phyloP scores from a whole-genome alignment of 257 asterid species.

The Solanum bulbocastanum region DNA sequence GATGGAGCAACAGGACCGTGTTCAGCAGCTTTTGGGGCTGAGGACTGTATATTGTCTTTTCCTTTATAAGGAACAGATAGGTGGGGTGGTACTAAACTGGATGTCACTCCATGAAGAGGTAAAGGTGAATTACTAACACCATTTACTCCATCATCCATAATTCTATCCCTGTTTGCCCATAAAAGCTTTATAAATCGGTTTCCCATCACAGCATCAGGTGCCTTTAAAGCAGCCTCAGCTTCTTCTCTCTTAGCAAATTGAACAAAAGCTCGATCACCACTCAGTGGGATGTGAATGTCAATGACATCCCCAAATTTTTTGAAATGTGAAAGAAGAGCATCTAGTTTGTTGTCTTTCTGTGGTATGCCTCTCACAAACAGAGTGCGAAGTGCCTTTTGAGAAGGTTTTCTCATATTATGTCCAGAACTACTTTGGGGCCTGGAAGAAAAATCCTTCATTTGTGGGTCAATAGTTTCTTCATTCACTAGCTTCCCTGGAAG shows the following conservation, averaged over 20 bases:
- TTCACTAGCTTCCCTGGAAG: constrained; percentile 31
- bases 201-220: constrained; percentile 99
- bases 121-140: constrained; percentile 19
- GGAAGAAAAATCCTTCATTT: constrained; percentile 35
- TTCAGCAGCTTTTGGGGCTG: constrained; percentile 23
- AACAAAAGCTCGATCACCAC: constrained; percentile 72
- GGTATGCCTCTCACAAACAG: constrained; percentile 80
- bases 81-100: constrained; percentile 19
- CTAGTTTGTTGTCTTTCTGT: constrained; percentile 73
- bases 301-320: constrained; percentile 81
- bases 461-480: constrained; percentile 30
- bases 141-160: constrained; percentile 48
- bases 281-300: constrained; percentile 65
- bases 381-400: constrained; percentile 74
- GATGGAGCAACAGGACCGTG: constrained; percentile 16
- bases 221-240: constrained; percentile 77
- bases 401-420: constrained; percentile 41
- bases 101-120: constrained; percentile 19
- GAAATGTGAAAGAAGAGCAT: constrained; percentile 85
- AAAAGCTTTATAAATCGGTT: constrained; percentile 88
- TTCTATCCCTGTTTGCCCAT: constrained; percentile 93
- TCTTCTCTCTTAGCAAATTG: constrained; percentile 87
- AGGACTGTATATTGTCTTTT: constrained; percentile 37
- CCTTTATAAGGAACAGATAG: constrained; percentile 27
- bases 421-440: constrained; percentile 40